Evolutionary conservation across 2,329 filamentous ascomycete species (phyloP).

Genomic region (Tolypocladium ophioglossoides): DNA sequence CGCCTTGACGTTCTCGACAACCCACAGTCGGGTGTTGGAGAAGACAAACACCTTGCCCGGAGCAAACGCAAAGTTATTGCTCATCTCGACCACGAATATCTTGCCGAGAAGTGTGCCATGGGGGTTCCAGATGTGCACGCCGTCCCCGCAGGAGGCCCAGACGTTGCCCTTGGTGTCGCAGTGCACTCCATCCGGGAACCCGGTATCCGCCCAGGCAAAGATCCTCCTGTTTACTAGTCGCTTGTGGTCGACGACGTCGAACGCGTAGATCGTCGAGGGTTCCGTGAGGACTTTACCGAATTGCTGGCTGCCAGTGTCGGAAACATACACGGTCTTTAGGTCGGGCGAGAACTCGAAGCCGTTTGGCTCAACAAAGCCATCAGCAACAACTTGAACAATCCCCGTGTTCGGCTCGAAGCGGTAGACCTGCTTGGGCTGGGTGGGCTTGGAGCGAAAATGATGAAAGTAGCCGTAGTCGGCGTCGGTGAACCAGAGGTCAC

Average conservation of each 20-base stretch:
- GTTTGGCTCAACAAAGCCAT: slow-evolving; percentile 45
- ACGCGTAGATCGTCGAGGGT: slow-evolving; percentile 6
- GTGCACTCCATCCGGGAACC: slow-evolving; percentile 51
- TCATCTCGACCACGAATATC: slow-evolving; percentile 24
- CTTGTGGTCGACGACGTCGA: slow-evolving; percentile 2
- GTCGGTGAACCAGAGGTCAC: slow-evolving; percentile 57
- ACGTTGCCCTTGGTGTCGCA: slow-evolving; percentile 44
- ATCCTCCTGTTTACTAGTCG: slow-evolving; percentile 29
- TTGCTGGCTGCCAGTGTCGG: slow-evolving; percentile 38
- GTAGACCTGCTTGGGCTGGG: slow-evolving; percentile 48
- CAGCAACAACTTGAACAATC: slow-evolving; percentile 43
- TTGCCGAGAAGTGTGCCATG: slow-evolving; percentile 41
- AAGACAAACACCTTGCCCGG: slow-evolving; percentile 9
- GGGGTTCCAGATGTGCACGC: slow-evolving; percentile 36
- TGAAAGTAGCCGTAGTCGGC: slow-evolving; percentile 49
- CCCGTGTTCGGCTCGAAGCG: slow-evolving; percentile 39
- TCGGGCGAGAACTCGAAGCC: slow-evolving; percentile 47
- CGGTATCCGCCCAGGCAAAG: slow-evolving; percentile 44
- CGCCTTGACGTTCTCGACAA: slow-evolving; percentile 8
- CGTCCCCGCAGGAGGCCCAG: slow-evolving; percentile 38
- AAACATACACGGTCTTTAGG: slow-evolving; percentile 40
- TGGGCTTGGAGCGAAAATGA: slow-evolving; percentile 42
- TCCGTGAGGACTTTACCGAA: neutral
- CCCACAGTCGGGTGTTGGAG: slow-evolving; percentile 8
- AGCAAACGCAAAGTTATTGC: slow-evolving; percentile 9